Conservation (phyloP, 2,329 filamentous ascomycete species). For the Exophiala phaeomuriformis region DNA sequence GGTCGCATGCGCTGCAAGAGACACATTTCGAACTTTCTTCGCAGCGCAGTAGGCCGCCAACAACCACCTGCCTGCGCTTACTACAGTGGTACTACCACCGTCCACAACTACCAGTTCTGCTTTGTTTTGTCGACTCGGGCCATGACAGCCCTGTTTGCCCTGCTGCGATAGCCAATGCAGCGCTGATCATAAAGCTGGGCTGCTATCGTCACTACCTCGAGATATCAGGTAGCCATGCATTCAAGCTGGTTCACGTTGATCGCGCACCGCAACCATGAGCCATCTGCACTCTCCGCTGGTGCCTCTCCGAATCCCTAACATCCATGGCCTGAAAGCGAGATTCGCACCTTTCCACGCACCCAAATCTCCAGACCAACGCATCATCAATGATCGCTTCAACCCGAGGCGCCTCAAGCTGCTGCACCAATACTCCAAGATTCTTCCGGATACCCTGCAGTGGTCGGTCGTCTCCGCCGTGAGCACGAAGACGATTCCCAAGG, state of each 20-base stretch:
- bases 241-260: not conserved
- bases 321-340: slow-evolving; percentile 1
- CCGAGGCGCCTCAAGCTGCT: slow-evolving; percentile 30
- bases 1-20: too few species aligned
- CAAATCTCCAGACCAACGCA: slow-evolving; percentile 16
- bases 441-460: slow-evolving; percentile 44
- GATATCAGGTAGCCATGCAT: not conserved
- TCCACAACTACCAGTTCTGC: too few species aligned
- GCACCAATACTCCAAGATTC: slow-evolving; percentile 34
- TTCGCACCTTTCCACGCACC: slow-evolving; percentile 22
- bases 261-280: not conserved
- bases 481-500: slow-evolving; percentile 31
- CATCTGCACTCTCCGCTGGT: slow-evolving; percentile 1
- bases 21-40: too few species aligned
- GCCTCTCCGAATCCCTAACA: slow-evolving; percentile 3
- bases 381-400: slow-evolving; percentile 31
- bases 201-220: too few species aligned
- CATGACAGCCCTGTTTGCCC: too few species aligned
- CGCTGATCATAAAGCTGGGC: too few species aligned
- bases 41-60: too few species aligned
- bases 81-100: too few species aligned
- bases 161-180: too few species aligned
- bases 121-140: too few species aligned
- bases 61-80: too few species aligned
- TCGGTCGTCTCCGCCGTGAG: slow-evolving; percentile 32